phyloP scores from a whole-genome alignment of 305 asterid genomes.

The Solanum hybrid region DNA sequence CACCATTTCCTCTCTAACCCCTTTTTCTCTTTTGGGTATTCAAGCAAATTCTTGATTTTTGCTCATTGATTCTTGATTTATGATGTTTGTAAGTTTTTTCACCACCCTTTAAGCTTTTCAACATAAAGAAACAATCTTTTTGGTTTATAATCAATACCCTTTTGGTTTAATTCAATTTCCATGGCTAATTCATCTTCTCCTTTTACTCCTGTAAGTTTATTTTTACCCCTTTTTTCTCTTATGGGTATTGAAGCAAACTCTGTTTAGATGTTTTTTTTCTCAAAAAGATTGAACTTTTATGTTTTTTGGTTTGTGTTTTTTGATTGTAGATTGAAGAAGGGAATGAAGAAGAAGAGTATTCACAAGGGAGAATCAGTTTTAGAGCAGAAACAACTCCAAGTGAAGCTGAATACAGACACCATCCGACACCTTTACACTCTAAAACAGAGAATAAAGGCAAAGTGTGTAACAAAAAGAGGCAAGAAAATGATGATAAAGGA shows the following conservation, averaged over 20 bases:
- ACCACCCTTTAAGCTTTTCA: background rate
- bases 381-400: constrained; percentile 44
- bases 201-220: background rate
- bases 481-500: constrained; percentile 20
- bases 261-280: background rate
- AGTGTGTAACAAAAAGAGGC: constrained; percentile 33
- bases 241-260: background rate
- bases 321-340: constrained; percentile 74
- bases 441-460: constrained; percentile 17
- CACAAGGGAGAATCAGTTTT: constrained; percentile 54
- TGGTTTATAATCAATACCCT: background rate
- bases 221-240: background rate
- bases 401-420: constrained; percentile 39
- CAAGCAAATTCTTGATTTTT: background rate
- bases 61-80: background rate
- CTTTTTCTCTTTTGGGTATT: background rate
- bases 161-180: background rate
- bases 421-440: constrained; percentile 50
- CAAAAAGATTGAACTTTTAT: background rate
- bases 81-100: background rate
- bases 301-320: background rate
- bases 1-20: background rate
- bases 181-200: background rate
- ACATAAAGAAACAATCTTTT: background rate
- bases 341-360: constrained; percentile 70